phyloP scores from a whole-genome alignment of 2,329 filamentous ascomycete species.

The Xylariomycetidae sp. region DNA sequence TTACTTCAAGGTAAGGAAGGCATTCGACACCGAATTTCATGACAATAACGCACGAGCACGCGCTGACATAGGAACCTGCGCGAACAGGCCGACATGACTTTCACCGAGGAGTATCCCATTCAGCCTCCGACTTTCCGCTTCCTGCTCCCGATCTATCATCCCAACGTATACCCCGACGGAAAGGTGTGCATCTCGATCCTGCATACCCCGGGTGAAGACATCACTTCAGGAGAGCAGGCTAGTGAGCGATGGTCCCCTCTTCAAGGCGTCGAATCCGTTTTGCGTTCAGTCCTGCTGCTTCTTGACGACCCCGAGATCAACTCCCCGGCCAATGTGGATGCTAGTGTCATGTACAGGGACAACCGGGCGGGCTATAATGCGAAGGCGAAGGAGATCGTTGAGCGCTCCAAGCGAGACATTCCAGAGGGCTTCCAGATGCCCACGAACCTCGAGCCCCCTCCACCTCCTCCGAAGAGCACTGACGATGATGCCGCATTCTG shows the following conservation, averaged over 20 bases:
- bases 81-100: slow-evolving; percentile 74
- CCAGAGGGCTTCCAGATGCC: slow-evolving; percentile 79
- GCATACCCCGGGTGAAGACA: slow-evolving; percentile 84
- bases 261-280: slow-evolving; percentile 88
- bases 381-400: slow-evolving; percentile 63
- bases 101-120: slow-evolving; percentile 85
- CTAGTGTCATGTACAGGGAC: slow-evolving; percentile 78
- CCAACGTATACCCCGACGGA: slow-evolving; percentile 89
- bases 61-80: neutral
- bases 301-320: slow-evolving; percentile 91
- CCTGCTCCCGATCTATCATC: slow-evolving; percentile 71
- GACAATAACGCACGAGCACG: no score
- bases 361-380: slow-evolving; percentile 62
- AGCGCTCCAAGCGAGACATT: slow-evolving; percentile 70
- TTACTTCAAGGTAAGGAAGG: slow-evolving; percentile 63
- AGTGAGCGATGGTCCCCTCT: slow-evolving; percentile 92
- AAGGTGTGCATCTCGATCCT: slow-evolving; percentile 95
- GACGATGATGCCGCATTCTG: slow-evolving; percentile 78
- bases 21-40: neutral
- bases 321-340: slow-evolving; percentile 92
- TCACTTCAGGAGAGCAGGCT: slow-evolving; percentile 84
- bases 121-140: slow-evolving; percentile 86
- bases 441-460: slow-evolving; percentile 56
- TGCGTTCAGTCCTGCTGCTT: slow-evolving; percentile 85
- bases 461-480: slow-evolving; percentile 55